Evolutionary conservation across 2,329 filamentous ascomycete species (phyloP).

Genomic region (Rhinocladiella similis): DNA sequence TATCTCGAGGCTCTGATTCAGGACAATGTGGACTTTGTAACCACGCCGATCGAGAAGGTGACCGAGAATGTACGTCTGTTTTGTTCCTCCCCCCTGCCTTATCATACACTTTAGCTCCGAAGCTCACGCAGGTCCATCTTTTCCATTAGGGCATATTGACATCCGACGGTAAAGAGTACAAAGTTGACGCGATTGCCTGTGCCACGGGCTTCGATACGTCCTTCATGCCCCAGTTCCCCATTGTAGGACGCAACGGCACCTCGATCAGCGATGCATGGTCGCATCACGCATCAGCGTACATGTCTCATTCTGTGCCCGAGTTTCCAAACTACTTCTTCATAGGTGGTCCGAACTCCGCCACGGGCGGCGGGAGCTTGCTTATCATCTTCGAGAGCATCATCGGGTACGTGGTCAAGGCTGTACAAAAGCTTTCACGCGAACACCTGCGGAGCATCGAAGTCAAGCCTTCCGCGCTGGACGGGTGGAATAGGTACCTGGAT

Average conservation of each 20-base stretch:
- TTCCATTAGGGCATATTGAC: conserved; percentile 29
- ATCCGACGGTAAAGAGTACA: conserved; percentile 34
- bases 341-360: conserved; percentile 33
- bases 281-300: conserved; percentile 34
- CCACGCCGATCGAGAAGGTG: conserved; percentile 20
- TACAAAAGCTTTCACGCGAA: conserved; percentile 8
- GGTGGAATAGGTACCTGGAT: conserved; percentile 2
- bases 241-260: conserved; percentile 33
- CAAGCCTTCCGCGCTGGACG: not conserved
- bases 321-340: conserved; percentile 36
- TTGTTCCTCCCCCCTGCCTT: too few relatives aligned
- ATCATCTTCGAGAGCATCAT: conserved; percentile 15
- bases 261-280: conserved; percentile 35
- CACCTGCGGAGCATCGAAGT: conserved; percentile 10
- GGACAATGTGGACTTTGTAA: conserved; percentile 30
- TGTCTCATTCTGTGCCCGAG: conserved; percentile 33
- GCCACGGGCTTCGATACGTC: conserved; percentile 40
- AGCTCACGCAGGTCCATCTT: not conserved
- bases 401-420: conserved; percentile 15
- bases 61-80: conserved; percentile 8
- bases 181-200: conserved; percentile 36
- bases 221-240: conserved; percentile 35
- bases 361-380: conserved; percentile 26
- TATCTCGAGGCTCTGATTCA: conserved; percentile 29
- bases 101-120: too few relatives aligned